These are phyloP conservation scores for Lyophyllum atratum DNA, from an alignment of 768 basidiomycete genomes.

Conservation along the genomic window DNA sequence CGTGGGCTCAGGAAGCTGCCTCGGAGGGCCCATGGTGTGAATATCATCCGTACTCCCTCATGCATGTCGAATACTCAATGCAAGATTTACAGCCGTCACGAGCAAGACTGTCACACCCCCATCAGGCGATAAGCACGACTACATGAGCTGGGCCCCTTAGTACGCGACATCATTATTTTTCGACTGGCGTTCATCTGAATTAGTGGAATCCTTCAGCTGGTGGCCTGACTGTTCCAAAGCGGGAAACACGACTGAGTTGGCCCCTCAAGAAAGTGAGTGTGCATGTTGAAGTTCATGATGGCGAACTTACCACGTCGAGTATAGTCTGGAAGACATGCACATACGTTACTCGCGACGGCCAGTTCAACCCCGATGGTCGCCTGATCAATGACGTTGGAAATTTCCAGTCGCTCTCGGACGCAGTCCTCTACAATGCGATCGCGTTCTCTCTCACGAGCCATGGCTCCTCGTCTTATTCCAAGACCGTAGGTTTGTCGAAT, in stretches of 20 bases:
- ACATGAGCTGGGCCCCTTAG: conserved; percentile 75
- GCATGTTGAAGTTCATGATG: neutral
- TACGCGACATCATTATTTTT: conserved; percentile 28
- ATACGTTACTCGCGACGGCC: conserved; percentile 58
- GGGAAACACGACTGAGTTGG: conserved; percentile 57
- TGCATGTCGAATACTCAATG: neutral
- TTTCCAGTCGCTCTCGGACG: conserved; percentile 58
- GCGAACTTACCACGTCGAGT: neutral
- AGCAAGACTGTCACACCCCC: conserved; percentile 49
- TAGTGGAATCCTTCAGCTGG: conserved; percentile 34
- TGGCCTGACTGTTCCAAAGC: conserved; percentile 66
- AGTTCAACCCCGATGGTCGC: conserved; percentile 65
- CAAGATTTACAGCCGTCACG: conserved; percentile 44
- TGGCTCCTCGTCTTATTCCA: conserved; percentile 41
- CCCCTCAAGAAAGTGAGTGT: conserved; percentile 49
- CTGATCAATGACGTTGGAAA: conserved; percentile 55
- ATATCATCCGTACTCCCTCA: conserved; percentile 16
- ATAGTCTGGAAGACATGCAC: conserved; percentile 61
- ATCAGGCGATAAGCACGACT: conserved; percentile 58
- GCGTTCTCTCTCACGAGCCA: conserved; percentile 50
- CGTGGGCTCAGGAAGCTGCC: conserved; percentile 48
- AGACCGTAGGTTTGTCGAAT: conserved; percentile 34
- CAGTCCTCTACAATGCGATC: conserved; percentile 61
- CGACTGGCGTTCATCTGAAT: neutral
- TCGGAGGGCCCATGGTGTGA: conserved; percentile 57